These are phyloP conservation scores for Psophocarpus tetragonolobus DNA, from an alignment of 306 rosid genomes.

Conservation along the genomic window DNA sequence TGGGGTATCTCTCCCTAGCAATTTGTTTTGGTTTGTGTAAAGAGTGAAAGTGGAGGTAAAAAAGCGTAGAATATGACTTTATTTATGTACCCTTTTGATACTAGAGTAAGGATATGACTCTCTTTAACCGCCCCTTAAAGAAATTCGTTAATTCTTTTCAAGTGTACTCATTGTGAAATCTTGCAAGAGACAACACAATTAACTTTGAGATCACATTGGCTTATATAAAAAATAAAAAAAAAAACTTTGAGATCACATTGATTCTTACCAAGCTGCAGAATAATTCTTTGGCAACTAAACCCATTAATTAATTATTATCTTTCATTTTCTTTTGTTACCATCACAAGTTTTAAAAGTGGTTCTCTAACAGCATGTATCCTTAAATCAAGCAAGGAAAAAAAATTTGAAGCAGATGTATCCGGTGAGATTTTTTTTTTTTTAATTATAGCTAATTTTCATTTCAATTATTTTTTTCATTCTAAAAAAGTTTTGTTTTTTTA, in stretches of 20 bases:
- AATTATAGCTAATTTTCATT: too few relatives aligned
- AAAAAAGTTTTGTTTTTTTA: too few relatives aligned
- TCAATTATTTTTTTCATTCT: too few relatives aligned
- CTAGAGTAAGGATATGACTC: background rate
- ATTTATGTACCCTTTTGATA: slow-evolving; percentile 38
- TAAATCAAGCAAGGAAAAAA: background rate
- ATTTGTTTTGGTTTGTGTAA: background rate
- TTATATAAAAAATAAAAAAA: too few relatives aligned
- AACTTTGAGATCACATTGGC: slow-evolving; percentile 55
- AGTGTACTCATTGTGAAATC: slow-evolving; percentile 19
- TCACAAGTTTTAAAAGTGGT: background rate
- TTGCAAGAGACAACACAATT: slow-evolving; percentile 29
- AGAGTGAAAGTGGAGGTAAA: slow-evolving; percentile 40
- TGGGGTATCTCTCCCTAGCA: background rate
- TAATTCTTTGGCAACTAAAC: slow-evolving; percentile 28
- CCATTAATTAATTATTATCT: slow-evolving; percentile 11
- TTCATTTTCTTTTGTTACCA: background rate
- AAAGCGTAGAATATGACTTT: slow-evolving; percentile 34
- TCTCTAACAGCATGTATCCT: background rate
- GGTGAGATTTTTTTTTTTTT: background rate
- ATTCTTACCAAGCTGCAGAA: slow-evolving; percentile 8
- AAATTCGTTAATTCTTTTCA: slow-evolving; percentile 63
- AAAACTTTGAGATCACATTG: slow-evolving; percentile 55
- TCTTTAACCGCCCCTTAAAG: slow-evolving; percentile 65
- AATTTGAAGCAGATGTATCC: background rate